These are phyloP conservation scores for Podospora conica DNA, from an alignment of 495 filamentous ascomycete species.

Conservation along the genomic window DNA sequence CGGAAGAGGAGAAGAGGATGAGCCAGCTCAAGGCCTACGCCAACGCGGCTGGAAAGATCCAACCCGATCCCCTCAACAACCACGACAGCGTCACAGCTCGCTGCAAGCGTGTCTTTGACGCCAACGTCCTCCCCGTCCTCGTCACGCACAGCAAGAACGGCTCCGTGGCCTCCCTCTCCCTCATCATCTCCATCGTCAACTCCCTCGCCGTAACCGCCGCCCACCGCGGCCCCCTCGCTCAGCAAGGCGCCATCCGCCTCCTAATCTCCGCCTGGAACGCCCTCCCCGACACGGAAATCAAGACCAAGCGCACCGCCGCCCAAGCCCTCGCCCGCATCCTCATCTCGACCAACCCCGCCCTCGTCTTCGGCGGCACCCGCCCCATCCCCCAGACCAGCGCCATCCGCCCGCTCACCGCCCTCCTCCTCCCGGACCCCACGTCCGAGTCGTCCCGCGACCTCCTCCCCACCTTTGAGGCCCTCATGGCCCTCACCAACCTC, in stretches of 20 bases:
- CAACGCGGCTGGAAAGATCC: conserved; percentile 61
- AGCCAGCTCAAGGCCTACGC: conserved; percentile 88
- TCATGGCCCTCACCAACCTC: conserved; percentile 90
- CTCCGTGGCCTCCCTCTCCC: conserved; percentile 56
- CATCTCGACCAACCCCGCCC: conserved; percentile 78
- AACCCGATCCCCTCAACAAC: conserved; percentile 62
- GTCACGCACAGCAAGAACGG: conserved; percentile 62
- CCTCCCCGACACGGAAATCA: conserved; percentile 46
- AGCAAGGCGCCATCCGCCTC: conserved; percentile 85
- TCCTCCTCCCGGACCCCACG: conserved; percentile 53
- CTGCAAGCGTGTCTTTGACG: conserved; percentile 69
- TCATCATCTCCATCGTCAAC: conserved; percentile 69
- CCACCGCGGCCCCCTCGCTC: conserved; percentile 70
- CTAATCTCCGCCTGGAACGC: conserved; percentile 61
- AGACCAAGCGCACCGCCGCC: conserved; percentile 57
- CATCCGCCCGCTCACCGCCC: conserved; percentile 68
- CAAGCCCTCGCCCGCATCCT: conserved; percentile 89
- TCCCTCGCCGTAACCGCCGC: conserved; percentile 65
- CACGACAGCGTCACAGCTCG: conserved; percentile 69
- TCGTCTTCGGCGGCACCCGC: conserved; percentile 73
- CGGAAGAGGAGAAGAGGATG: conserved; percentile 89
- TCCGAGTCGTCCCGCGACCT: conserved; percentile 68
- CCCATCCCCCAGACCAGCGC: conserved; percentile 66
- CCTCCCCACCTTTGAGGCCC: conserved; percentile 81
- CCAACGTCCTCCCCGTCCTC: conserved; percentile 66